phyloP scores from a whole-genome alignment of 257 asterid genomes.

The Coffea eugenioides region DNA sequence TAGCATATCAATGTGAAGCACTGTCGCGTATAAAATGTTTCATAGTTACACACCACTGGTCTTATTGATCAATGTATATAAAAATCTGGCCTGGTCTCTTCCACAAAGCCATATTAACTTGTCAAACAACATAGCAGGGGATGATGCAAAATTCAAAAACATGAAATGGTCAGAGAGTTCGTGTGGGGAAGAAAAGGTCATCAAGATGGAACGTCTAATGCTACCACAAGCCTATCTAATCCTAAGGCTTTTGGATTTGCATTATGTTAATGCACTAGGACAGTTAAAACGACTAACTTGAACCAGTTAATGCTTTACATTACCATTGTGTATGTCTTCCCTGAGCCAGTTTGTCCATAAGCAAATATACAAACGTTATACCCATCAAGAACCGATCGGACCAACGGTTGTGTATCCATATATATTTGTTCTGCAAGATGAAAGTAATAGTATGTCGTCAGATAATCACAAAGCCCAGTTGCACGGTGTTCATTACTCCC shows the following conservation, averaged over 20 bases:
- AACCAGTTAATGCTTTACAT: neutral
- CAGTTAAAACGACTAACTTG: neutral
- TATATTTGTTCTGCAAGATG: constrained; percentile 73
- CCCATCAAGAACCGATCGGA: constrained; percentile 90
- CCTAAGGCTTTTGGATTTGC: neutral
- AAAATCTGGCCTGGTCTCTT: neutral
- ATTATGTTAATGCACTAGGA: neutral
- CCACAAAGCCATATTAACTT: neutral
- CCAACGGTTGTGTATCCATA: constrained; percentile 67
- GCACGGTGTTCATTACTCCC: neutral
- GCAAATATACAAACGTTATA: constrained; percentile 89
- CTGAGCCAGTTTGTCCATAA: constrained; percentile 93
- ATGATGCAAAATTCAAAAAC: neutral
- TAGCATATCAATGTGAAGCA: neutral
- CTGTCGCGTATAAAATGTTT: neutral
- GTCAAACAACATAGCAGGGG: neutral
- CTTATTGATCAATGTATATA: neutral
- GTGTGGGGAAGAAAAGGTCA: neutral
- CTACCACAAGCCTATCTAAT: neutral
- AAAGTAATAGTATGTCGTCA: constrained; percentile 6
- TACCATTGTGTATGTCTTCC: constrained; percentile 95
- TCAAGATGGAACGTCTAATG: neutral
- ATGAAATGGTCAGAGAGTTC: neutral
- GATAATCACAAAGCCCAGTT: constrained; percentile 15
- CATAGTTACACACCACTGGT: neutral